Conservation (phyloP, 371 early-diverging fungal genomes). For the Mortierella sp. region DNA sequence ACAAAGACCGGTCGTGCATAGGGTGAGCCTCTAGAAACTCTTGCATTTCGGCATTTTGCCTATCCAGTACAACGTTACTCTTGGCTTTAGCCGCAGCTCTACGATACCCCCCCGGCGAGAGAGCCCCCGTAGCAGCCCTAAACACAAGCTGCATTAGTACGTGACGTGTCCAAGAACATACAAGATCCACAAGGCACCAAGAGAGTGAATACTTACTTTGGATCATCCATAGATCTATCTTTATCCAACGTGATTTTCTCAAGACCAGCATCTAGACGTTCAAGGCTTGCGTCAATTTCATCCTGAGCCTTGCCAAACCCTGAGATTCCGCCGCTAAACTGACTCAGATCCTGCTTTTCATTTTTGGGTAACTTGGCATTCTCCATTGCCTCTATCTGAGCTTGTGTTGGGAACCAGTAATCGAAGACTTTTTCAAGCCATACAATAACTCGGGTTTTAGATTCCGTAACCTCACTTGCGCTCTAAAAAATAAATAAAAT, state of each 20-base stretch:
- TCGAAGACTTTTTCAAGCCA: conserved; percentile 38
- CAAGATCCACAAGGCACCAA: background rate
- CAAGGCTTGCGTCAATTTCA: conserved; percentile 49
- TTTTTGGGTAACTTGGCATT: conserved; percentile 8
- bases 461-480: conserved; percentile 25
- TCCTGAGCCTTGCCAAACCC: conserved; percentile 49
- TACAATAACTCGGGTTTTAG: conserved; percentile 23
- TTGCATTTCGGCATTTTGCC: conserved; percentile 52
- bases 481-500: conserved; percentile 8
- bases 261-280: conserved; percentile 39
- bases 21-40: conserved; percentile 75
- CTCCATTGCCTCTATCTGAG: conserved; percentile 32
- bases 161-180: background rate
- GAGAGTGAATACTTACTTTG: conserved; percentile 17
- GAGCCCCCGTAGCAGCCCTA: background rate
- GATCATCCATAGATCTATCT: conserved; percentile 13
- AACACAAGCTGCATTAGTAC: background rate
- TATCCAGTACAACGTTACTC: conserved; percentile 58
- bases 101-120: conserved; percentile 26
- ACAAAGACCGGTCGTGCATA: conserved; percentile 72
- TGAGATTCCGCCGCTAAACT: conserved; percentile 1
- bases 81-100: conserved; percentile 22
- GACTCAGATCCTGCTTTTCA: conserved; percentile 14
- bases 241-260: conserved; percentile 51
- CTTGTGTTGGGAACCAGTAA: conserved; percentile 50